Percentiles rank a stretch among this genome's conserved stretches.
phyloP scores from a whole-genome alignment of 345 rosid species.

The Microthlaspi erraticum region DNA sequence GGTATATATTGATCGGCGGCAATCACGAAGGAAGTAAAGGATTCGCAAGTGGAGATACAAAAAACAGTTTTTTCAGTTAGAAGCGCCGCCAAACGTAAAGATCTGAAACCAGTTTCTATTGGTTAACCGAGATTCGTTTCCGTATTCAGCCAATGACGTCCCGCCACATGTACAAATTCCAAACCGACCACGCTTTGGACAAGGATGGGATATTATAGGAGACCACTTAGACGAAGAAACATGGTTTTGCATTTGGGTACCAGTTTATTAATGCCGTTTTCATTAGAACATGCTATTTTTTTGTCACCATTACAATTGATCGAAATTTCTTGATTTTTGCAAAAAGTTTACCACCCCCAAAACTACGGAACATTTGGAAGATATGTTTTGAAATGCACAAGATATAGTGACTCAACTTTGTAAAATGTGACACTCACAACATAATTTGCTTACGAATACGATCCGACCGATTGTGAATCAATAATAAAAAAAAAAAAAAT shows the following conservation, averaged over 20 bases:
- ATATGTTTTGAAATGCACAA: neutral
- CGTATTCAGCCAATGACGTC: neutral
- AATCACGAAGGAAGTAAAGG: slow-evolving; percentile 37
- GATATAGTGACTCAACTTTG: neutral
- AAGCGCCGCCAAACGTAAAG: slow-evolving; percentile 46
- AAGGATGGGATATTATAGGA: slow-evolving; percentile 39
- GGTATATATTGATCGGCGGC: slow-evolving; percentile 27
- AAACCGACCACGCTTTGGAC: slow-evolving; percentile 33
- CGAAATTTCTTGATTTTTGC: neutral
- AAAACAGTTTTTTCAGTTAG: slow-evolving; percentile 41
- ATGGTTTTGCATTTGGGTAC: slow-evolving; percentile 4
- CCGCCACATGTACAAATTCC: slow-evolving; percentile 38
- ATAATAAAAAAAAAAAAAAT: neutral
- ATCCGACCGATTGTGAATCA: neutral
- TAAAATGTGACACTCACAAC: neutral
- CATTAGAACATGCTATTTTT: neutral
- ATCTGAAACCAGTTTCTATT: slow-evolving; percentile 36
- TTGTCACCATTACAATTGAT: neutral
- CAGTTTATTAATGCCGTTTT: neutral
- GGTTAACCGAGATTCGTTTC: slow-evolving; percentile 39
- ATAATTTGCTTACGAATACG: neutral
- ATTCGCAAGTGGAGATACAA: slow-evolving; percentile 35
- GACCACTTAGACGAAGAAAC: slow-evolving; percentile 40
- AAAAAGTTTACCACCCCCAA: neutral
- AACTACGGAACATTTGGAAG: neutral